phyloP scores from a whole-genome alignment of 441 rosid genomes.

The Arabidopsis lyrata region DNA sequence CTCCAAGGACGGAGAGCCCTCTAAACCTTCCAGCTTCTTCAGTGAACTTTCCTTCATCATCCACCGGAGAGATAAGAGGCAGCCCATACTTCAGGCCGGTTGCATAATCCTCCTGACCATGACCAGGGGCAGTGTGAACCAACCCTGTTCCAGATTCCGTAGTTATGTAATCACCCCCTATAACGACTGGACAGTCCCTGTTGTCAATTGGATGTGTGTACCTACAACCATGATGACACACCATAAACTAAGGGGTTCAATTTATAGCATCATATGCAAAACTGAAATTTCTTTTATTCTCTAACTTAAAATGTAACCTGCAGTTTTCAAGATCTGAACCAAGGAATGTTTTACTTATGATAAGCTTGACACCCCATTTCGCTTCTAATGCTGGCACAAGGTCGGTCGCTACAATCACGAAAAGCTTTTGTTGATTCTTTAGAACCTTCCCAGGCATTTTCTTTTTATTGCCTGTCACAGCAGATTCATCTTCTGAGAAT shows the following conservation, averaged over 20 bases:
- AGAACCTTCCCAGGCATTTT: conserved; percentile 65
- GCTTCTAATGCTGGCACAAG: conserved; percentile 84
- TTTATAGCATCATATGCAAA: conserved; percentile 13
- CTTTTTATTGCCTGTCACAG: conserved; percentile 56
- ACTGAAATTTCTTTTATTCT: conserved; percentile 17
- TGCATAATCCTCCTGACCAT: conserved; percentile 96
- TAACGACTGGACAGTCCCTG: conserved; percentile 83
- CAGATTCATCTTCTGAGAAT: conserved; percentile 53
- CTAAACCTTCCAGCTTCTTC: conserved; percentile 88
- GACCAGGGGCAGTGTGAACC: conserved; percentile 99
- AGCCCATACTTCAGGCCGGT: conserved; percentile 93
- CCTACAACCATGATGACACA: conserved; percentile 59
- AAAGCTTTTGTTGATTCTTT: conserved; percentile 66
- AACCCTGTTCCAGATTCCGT: conserved; percentile 99
- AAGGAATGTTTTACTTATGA: conserved; percentile 65
- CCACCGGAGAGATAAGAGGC: conserved; percentile 85
- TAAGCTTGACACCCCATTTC: conserved; percentile 84
- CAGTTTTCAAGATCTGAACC: conserved; percentile 95
- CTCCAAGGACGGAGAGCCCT: conserved; percentile 96
- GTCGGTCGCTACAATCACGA: conserved; percentile 79
- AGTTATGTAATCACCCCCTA: conserved; percentile 97
- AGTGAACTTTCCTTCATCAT: conserved; percentile 91
- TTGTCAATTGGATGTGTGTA: conserved; percentile 82
- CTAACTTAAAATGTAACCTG: conserved; percentile 62
- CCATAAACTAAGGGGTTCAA: conserved; percentile 29